Evolutionary conservation across 1,284 basidiomycete genomes (phyloP).

Genomic region (Pseudozyma hubeiensis): DNA sequence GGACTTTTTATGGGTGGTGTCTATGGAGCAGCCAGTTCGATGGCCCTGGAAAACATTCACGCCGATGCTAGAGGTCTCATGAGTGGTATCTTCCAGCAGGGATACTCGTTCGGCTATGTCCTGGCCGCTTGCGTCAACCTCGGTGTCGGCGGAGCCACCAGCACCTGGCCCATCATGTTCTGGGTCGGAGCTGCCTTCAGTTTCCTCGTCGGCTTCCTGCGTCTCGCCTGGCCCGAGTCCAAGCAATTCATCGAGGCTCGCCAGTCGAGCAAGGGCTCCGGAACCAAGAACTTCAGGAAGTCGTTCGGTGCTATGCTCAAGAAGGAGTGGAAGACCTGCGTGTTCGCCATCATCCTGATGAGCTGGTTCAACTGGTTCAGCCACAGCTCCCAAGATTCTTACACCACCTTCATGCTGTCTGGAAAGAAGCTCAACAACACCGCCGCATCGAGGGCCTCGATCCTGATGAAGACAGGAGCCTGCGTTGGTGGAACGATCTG

Average conservation of each 20-base stretch:
- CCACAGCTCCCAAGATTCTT: slow-evolving; percentile 42
- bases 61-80: slow-evolving; percentile 52
- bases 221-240: slow-evolving; percentile 55
- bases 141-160: slow-evolving; percentile 40
- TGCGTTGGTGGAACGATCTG: slow-evolving; percentile 53
- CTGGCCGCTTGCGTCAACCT: slow-evolving; percentile 55
- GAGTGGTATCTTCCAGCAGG: slow-evolving; percentile 55
- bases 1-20: slow-evolving; percentile 56
- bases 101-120: slow-evolving; percentile 55
- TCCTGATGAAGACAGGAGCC: slow-evolving; percentile 49
- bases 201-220: slow-evolving; percentile 41
- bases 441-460: slow-evolving; percentile 47
- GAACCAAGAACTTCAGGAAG: slow-evolving; percentile 44
- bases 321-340: slow-evolving; percentile 37
- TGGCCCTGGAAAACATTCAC: slow-evolving; percentile 51
- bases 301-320: slow-evolving; percentile 27
- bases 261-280: slow-evolving; percentile 30
- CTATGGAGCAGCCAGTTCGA: slow-evolving; percentile 34
- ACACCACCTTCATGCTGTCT: slow-evolving; percentile 53
- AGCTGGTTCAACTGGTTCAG: slow-evolving; percentile 46
- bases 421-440: slow-evolving; percentile 44
- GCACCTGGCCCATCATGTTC: slow-evolving; percentile 52
- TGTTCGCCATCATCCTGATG: slow-evolving; percentile 43
- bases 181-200: slow-evolving; percentile 55
- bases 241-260: slow-evolving; percentile 53